Conservation (phyloP, 2,329 filamentous ascomycete species). For the Microsporum audouinii region DNA sequence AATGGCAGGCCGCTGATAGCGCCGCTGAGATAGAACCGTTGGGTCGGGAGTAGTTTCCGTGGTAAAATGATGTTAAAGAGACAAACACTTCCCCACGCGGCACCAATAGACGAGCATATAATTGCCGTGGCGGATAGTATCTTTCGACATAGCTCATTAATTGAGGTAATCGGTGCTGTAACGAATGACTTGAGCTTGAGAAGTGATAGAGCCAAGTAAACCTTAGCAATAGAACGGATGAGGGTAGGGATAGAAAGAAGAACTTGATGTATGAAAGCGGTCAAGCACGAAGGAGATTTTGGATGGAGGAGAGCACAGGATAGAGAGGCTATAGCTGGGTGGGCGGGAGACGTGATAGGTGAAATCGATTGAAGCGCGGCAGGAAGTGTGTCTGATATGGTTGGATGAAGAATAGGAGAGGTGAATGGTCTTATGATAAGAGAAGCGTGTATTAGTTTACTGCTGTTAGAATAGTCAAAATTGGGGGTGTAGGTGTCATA, state of each 20-base stretch:
- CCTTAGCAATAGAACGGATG: conserved; percentile 56
- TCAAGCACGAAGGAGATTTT: conserved; percentile 72
- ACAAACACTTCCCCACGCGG: conserved; percentile 80
- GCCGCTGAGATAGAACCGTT: conserved; percentile 82
- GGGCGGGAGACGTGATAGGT: conserved; percentile 70
- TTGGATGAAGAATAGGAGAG: conserved; percentile 77
- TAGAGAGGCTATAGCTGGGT: conserved; percentile 72
- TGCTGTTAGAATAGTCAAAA: not conserved
- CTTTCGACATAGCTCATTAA: conserved; percentile 54
- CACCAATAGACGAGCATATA: conserved; percentile 70
- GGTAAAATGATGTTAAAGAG: conserved; percentile 75
- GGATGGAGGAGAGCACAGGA: conserved; percentile 88
- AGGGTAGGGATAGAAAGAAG: conserved; percentile 69
- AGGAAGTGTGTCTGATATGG: conserved; percentile 46
- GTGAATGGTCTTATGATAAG: conserved; percentile 51
- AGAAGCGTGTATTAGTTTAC: conserved; percentile 14
- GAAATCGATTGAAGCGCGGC: conserved; percentile 57
- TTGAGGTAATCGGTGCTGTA: conserved; percentile 53
- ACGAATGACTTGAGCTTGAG: conserved; percentile 58
- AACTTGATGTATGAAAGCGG: conserved; percentile 80
- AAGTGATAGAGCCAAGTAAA: conserved; percentile 58
- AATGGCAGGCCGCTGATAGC: conserved; percentile 69
- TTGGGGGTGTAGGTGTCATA: conserved; percentile 34
- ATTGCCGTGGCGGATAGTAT: conserved; percentile 68
- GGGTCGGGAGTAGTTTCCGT: conserved; percentile 59